Evolutionary conservation across 2,329 filamentous ascomycete species (phyloP).

Genomic region (Colletotrichum sp.): DNA sequence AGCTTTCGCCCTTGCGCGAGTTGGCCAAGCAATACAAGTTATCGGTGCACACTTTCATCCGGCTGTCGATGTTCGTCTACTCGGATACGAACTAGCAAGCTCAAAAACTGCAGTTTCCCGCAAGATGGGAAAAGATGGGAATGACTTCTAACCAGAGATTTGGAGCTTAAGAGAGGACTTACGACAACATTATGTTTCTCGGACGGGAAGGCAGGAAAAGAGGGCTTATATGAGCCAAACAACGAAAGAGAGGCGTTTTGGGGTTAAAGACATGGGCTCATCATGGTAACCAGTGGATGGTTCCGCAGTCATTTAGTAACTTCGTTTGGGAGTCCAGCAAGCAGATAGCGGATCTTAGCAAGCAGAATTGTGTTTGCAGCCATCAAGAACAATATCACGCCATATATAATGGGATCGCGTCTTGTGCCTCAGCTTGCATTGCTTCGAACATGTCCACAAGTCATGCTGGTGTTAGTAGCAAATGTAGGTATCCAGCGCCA

Average conservation of each 20-base stretch:
- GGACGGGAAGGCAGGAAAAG: not conserved
- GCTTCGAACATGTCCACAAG: not conserved
- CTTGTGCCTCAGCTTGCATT: not conserved
- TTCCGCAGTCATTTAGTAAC: not conserved
- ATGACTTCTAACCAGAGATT: not conserved
- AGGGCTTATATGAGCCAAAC: accelerated
- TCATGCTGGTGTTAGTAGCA: not conserved
- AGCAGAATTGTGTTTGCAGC: not conserved
- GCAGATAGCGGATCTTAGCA: not conserved
- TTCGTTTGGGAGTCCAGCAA: not conserved
- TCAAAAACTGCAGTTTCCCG: not conserved
- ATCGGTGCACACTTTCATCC: not conserved
- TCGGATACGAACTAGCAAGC: not conserved
- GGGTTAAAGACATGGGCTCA: not conserved
- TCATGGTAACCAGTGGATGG: not conserved
- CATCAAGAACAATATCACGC: not conserved
- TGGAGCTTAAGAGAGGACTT: not conserved
- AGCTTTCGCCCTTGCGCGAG: not conserved
- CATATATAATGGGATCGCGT: not conserved
- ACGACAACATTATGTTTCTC: not conserved
- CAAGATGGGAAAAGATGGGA: not conserved
- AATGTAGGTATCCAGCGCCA: not conserved
- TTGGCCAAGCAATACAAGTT: not conserved
- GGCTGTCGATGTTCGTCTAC: not conserved
- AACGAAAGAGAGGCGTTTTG: not conserved